These are phyloP conservation scores for Cystofilobasidium capitatum DNA, from an alignment of 768 basidiomycete species.

Conservation along the genomic window DNA sequence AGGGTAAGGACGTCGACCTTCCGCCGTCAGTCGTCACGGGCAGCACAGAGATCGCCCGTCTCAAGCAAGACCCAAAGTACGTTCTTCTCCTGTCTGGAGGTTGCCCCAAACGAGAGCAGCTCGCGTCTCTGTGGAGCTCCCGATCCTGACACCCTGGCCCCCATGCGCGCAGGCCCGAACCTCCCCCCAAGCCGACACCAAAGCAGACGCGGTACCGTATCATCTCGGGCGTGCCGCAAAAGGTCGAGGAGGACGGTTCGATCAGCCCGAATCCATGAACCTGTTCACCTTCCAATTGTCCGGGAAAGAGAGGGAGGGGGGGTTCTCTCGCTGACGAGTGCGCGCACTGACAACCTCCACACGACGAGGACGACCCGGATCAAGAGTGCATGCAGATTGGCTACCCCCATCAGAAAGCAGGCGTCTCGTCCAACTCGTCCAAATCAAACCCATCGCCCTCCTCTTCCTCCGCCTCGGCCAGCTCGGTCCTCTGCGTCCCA, in stretches of 20 bases:
- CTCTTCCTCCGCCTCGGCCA: background rate
- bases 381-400: too few relatives aligned
- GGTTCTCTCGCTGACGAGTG: too few relatives aligned
- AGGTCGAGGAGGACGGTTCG: constrained; percentile 7
- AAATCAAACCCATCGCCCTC: background rate
- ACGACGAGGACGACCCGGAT: too few relatives aligned
- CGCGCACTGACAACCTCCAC: too few relatives aligned
- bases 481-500: background rate
- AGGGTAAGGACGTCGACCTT: background rate
- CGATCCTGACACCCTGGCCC: background rate
- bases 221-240: constrained; percentile 4
- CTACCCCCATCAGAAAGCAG: too few relatives aligned
- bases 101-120: background rate
- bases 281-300: background rate
- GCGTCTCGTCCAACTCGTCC: background rate
- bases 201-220: constrained; percentile 6
- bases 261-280: background rate
- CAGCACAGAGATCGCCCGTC: background rate
- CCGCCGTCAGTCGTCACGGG: constrained; percentile 1
- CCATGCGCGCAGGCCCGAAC: background rate
- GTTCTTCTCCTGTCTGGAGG: background rate
- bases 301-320: background rate
- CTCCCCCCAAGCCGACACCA: background rate
- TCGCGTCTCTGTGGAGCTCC: background rate
- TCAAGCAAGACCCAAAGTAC: background rate